Evolutionary conservation across 306 rosid species (phyloP).

Genomic region (Trifolium repens): DNA sequence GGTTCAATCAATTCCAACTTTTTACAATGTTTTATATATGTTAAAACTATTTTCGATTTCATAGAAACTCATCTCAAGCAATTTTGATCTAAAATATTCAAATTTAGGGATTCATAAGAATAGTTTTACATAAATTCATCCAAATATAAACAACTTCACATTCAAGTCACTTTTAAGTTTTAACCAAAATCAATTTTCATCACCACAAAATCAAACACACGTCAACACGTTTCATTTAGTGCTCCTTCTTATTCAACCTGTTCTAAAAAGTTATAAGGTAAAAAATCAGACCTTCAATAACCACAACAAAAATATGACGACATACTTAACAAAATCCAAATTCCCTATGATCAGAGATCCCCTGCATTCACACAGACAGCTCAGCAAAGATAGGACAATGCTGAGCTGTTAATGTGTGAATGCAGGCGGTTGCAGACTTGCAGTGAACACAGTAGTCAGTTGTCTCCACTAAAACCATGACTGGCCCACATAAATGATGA

Average conservation of each 20-base stretch:
- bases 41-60: no score
- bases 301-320: not conserved
- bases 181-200: no score
- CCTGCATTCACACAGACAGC: not conserved
- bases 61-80: not conserved
- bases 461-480: constrained; percentile 5
- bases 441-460: not conserved
- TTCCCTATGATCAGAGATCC: not conserved
- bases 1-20: no score
- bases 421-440: not conserved
- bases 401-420: not conserved
- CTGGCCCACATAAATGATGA: not conserved
- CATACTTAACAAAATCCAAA: no score
- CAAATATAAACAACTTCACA: not conserved
- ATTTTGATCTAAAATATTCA: not conserved
- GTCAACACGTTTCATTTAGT: no score
- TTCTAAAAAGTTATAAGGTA: no score
- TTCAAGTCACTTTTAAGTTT: no score
- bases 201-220: not conserved
- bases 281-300: not conserved
- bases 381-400: not conserved
- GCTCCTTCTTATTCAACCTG: not conserved
- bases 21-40: no score
- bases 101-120: no score
- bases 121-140: no score